A percentile compares a stretch with the other conserved stretches of the same genome.
Conservation (phyloP, 441 rosid genomes). For the Eutrema salsugineum region DNA sequence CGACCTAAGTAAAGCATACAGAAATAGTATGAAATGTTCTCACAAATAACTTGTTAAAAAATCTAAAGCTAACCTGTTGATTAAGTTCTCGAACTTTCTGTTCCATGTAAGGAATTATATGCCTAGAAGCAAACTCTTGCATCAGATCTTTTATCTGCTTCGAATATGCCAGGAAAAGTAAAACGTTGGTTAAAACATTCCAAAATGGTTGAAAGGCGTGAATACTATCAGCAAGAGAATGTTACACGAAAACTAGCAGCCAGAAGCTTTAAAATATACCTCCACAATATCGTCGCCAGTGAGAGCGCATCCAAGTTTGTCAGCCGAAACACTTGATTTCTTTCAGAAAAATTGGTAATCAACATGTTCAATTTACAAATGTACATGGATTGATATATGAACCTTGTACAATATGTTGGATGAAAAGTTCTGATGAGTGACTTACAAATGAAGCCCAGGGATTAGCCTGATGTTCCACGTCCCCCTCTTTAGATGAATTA, state of each 20-base stretch:
- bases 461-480: constrained; percentile 58
- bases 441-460: constrained; percentile 80
- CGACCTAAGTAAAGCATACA: constrained; percentile 1
- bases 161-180: constrained; percentile 29
- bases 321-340: constrained; percentile 58
- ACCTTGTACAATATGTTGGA: constrained; percentile 10
- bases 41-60: constrained; percentile 5
- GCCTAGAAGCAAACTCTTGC: constrained; percentile 93
- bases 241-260: constrained; percentile 18
- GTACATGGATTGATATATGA: constrained; percentile 7
- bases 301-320: constrained; percentile 70
- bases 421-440: constrained; percentile 29
- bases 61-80: constrained; percentile 61
- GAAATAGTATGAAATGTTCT: neutral
- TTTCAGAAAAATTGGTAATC: constrained; percentile 39
- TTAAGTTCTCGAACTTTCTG: constrained; percentile 90
- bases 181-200: constrained; percentile 12
- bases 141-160: constrained; percentile 81
- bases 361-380: constrained; percentile 26
- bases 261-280: constrained; percentile 41
- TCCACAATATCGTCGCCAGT: constrained; percentile 73
- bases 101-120: constrained; percentile 97
- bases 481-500: constrained; percentile 84
- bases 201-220: neutral
- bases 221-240: constrained; percentile 24